Evolutionary conservation across 306 rosid genomes (phyloP), one percentile per base, ranked within the genome.

Genomic region (Luffa acutangula): DNA sequence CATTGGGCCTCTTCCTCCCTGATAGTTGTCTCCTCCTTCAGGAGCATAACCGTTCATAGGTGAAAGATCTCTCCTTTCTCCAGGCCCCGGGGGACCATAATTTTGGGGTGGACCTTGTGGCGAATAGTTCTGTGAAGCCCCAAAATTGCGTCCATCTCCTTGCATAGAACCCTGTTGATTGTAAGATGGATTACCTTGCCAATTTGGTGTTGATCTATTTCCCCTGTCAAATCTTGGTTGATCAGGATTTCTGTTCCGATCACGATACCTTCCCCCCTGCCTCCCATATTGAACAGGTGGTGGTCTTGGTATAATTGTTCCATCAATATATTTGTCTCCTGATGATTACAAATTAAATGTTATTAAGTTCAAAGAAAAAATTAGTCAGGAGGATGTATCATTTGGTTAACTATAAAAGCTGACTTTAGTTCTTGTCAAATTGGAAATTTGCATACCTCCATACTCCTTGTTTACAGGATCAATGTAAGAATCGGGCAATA

Each of bases 321-420:
- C 97, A 67, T 95, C 80, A 4, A 90, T 87, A 85, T 95, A 95
- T 81, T 92, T 90, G 66, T 95, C 97, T 75, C 98, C 97, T 95
- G 83, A 77, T 78, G 41, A 84, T 43, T 77, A 85, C 12, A 73
- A 36, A 51, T 76, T 51, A 43, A 21, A 6, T 25, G 77, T 76
- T 79, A 10, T 25, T 25, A 13, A 25, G 46, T 25, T 81, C 56
- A 42, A 58, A 54, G 81, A 66, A 46, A 72, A 33, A 20, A 11
- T 17, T 31, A 6, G 12, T 36, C 54, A 13, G 46, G 77, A 71
- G 11, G 58, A 43, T 12, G 45, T 6, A 21, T 45, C n/a, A 70
- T 56, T 69, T 70, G 76, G 54, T 43, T 69, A 45, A 45, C 56
- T 41, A 20, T 33, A 5, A 56, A 75, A 52, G 63, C 48, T n/a